A percentile compares a stretch with the other conserved stretches of the same genome.
These are phyloP conservation scores for Yamadazyma atlantica DNA, from an alignment of 1,139 yeast species.

Conservation along the genomic window DNA sequence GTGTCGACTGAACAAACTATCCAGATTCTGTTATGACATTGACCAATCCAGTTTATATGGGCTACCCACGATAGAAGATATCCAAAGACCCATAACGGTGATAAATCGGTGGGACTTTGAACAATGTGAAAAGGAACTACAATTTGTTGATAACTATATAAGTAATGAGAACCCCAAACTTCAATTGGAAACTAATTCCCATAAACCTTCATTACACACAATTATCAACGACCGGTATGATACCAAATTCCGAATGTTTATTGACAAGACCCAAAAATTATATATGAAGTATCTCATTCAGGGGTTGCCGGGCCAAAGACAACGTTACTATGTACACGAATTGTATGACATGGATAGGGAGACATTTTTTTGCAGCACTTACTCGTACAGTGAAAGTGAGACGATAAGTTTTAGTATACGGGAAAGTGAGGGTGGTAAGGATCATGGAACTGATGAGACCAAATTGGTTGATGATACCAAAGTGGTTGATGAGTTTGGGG, in stretches of 20 bases:
- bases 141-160: slow-evolving; percentile 15
- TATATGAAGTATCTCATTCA: slow-evolving; percentile 9
- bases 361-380: slow-evolving; percentile 1
- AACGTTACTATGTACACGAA: slow-evolving; percentile 5
- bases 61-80: slow-evolving; percentile 13
- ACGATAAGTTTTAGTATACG: too few species aligned
- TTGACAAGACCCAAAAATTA: slow-evolving; percentile 11
- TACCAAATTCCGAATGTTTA: slow-evolving; percentile 8
- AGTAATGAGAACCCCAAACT: too few species aligned
- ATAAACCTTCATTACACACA: too few species aligned
- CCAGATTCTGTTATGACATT: slow-evolving; percentile 30
- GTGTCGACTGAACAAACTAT: slow-evolving; percentile 20
- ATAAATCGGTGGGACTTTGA: slow-evolving; percentile 37
- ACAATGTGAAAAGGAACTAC: slow-evolving; percentile 30
- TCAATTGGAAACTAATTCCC: too few species aligned
- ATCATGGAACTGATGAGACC: too few species aligned
- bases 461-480: too few species aligned
- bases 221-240: slow-evolving; percentile 9
- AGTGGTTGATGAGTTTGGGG: slow-evolving; percentile 7
- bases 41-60: slow-evolving; percentile 29
- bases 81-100: slow-evolving; percentile 20
- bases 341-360: slow-evolving; percentile 3
- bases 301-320: slow-evolving; percentile 8
- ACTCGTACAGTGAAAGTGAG: too few species aligned
- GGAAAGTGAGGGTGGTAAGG: too few species aligned